These are phyloP conservation scores for Thalassiosira delicatula DNA, from an alignment of 352 stramenopile genomes.

Conservation along the genomic window DNA sequence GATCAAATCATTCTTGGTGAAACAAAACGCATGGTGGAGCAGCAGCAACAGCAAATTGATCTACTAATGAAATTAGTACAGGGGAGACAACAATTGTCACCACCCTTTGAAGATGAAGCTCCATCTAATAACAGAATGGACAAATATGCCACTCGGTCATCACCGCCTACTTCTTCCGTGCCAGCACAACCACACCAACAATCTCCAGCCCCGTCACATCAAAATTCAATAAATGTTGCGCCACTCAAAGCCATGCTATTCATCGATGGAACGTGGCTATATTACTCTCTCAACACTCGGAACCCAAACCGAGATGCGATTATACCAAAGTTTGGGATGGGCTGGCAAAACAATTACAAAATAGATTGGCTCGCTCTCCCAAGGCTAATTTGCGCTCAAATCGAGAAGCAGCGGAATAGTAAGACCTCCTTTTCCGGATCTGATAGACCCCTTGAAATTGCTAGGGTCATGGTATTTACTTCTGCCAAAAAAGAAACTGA, in stretches of 20 bases:
- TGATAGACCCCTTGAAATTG: conserved; percentile 76
- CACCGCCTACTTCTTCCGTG: too few relatives aligned
- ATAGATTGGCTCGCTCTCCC: too few relatives aligned
- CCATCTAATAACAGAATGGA: conserved; percentile 7
- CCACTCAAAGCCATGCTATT: conserved; percentile 84
- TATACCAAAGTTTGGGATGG: too few relatives aligned
- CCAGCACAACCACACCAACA: conserved; percentile 13
- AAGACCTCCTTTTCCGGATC: conserved; percentile 59
- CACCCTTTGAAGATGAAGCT: not conserved
- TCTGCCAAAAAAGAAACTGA: conserved; percentile 76
- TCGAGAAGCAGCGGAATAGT: conserved; percentile 65
- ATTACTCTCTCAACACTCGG: conserved; percentile 77
- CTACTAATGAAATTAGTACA: conserved; percentile 64
- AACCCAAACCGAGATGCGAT: conserved; percentile 63
- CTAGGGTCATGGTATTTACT: conserved; percentile 79
- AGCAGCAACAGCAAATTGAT: conserved; percentile 76
- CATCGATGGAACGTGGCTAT: conserved; percentile 85
- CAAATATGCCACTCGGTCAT: not conserved
- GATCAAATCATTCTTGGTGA: conserved; percentile 36
- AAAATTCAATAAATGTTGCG: conserved; percentile 44
- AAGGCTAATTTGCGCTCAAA: conserved; percentile 67
- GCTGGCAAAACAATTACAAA: too few relatives aligned
- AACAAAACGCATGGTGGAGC: conserved; percentile 57
- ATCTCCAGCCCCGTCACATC: conserved; percentile 17
- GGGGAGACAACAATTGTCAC: conserved; percentile 30